A percentile compares a stretch with the other conserved stretches of the same genome.
Evolutionary conservation across 2,329 filamentous ascomycete genomes (phyloP).

Genomic region (Aspergillus awamori): DNA sequence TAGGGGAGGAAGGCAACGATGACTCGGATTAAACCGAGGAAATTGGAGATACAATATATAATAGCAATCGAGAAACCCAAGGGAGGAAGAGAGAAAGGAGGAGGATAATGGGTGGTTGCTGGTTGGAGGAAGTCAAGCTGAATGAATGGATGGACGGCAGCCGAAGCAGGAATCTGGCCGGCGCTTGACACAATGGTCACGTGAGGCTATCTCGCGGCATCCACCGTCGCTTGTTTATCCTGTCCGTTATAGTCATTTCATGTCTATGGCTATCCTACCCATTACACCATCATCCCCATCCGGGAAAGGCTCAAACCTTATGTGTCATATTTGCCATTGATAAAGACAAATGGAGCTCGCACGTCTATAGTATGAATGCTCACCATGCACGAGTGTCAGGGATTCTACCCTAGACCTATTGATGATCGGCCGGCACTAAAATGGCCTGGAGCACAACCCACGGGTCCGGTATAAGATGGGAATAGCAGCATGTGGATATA

Average conservation of each 20-base stretch:
- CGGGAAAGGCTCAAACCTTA: too few species aligned
- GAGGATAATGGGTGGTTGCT: not conserved
- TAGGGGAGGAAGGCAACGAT: not conserved
- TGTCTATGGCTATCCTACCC: too few species aligned
- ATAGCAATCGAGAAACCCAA: not conserved
- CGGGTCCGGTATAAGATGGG: not conserved
- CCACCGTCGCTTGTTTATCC: not conserved
- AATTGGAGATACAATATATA: not conserved
- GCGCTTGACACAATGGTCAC: not conserved
- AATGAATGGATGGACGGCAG: conserved; percentile 4
- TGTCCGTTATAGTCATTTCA: too few species aligned
- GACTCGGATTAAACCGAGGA: not conserved
- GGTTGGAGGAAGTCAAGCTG: not conserved
- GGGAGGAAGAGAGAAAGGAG: not conserved
- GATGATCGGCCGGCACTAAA: not conserved
- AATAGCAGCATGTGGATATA: not conserved
- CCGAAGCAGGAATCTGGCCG: not conserved
- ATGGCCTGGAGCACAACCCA: not conserved
- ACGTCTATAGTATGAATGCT: too few species aligned
- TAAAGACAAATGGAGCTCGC: too few species aligned
- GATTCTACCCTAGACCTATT: not conserved
- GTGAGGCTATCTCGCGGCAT: not conserved
- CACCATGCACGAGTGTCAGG: not conserved
- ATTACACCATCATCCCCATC: too few species aligned
- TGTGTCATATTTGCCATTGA: too few species aligned